Base-by-base conservation (phyloP, 2,329 filamentous ascomycete genomes). In the Polychaeton citri region DNA sequence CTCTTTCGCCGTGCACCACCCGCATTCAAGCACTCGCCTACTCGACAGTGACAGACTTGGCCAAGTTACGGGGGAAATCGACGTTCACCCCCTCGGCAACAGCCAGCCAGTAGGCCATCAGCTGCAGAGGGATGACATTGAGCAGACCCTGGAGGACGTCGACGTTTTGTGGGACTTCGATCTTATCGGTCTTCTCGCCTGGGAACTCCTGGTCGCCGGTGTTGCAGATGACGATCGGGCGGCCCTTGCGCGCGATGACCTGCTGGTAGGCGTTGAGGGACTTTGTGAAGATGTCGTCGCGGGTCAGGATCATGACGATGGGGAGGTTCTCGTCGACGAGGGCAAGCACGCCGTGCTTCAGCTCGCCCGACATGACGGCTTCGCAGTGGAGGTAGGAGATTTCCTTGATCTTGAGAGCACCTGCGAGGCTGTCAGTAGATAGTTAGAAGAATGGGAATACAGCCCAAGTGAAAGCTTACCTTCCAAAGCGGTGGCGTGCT, bases 241-340 rank as follows among this genome's bases (percentile, higher is more conserved):
- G 88, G 57, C 90, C 90, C 55, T 79, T 76, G 60, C 90, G 88
- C 50, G 90, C 90, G 70, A 94, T 88, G 55, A 98, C 90, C 72
- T 98, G 90, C 68, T 98, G 90, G 65, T 96, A 98, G 53, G 90
- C 90, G 63, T 98, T 98, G 55, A 98, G 72, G n/a, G 90, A 96
- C 71, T 98, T 98, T 61, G 81, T 81, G 69, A 98, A 98, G 56
- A 98, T 80, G 51, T 86, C 74, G 59, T 98, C 90, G 42, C 90
- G 82, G 37, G 90, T 98, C 43, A 98, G 72, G 56, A 98, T 96
- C 90, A 98, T 98, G 64, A 98, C 94, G 61, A 98, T 98, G 43
- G 90, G 90, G 24, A 98, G 76, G 65, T 94, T 88, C 74, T 98
- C 90, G 54, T 98, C 90, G 41, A 98, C 90, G 44, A 98, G 74